Conservation (phyloP, 306 rosid genomes). For the Medicago truncatula region MtrunA17r5.0-ANR NC_053042.1:42934001-42934500, state of each 20-base stretch:
- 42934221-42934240: neutral
- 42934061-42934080: too few species aligned
- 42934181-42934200: too few species aligned
- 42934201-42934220: too few species aligned
- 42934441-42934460: slow-evolving; percentile 96
- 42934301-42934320: slow-evolving; percentile 20
- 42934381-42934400: slow-evolving; percentile 64
- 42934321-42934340: neutral
- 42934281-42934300: slow-evolving; percentile 20
- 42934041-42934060: too few species aligned
- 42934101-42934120: too few species aligned
- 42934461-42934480: slow-evolving; percentile 73
- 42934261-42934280: neutral
- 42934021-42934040: too few species aligned
- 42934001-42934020: too few species aligned
- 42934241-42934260: slow-evolving; percentile 12
- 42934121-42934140: too few species aligned
- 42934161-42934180: too few species aligned
- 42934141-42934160: too few species aligned
- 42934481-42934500: slow-evolving; percentile 63
- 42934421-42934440: slow-evolving; percentile 79
- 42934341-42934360: slow-evolving; percentile 3
- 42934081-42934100: too few species aligned
- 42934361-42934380: neutral
- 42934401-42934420: slow-evolving; percentile 71